Evolutionary conservation across 352 stramenopile genomes (phyloP).

Genomic region (Globisporangium takayamanum): DNA sequence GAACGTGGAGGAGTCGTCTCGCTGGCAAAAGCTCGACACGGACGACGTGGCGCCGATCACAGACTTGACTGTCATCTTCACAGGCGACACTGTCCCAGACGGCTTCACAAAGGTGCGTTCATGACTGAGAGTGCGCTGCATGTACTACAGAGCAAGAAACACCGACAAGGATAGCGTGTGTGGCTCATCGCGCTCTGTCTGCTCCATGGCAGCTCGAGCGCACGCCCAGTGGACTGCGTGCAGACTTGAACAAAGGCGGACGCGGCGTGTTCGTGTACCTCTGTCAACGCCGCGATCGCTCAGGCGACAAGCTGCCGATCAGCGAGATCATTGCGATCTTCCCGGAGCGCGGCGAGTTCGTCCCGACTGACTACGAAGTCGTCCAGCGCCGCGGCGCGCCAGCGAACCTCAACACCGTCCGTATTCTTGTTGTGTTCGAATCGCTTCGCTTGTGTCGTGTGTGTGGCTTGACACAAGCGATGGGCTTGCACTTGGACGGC

Average conservation of each 20-base stretch:
- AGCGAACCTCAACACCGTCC: constrained; percentile 73
- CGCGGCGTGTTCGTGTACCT: constrained; percentile 75
- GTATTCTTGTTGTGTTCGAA: background rate
- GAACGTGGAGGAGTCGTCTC: constrained; percentile 12
- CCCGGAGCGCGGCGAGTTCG: constrained; percentile 66
- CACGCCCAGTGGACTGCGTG: constrained; percentile 61
- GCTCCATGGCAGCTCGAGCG: constrained; percentile 45
- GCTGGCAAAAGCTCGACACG: constrained; percentile 43
- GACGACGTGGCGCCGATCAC: constrained; percentile 48
- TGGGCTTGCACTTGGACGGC: background rate
- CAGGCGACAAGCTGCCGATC: constrained; percentile 50
- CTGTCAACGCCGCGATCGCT: constrained; percentile 49
- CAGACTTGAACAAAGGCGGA: constrained; percentile 79
- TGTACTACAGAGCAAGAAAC: background rate
- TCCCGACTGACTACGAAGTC: constrained; percentile 73
- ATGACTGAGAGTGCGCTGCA: background rate
- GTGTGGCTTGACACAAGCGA: background rate
- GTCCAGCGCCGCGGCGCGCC: constrained; percentile 48
- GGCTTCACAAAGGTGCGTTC: constrained; percentile 60
- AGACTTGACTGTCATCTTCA: constrained; percentile 75
- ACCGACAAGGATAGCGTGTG: background rate
- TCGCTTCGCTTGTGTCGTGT: too few relatives aligned
- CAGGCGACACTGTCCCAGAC: constrained; percentile 57
- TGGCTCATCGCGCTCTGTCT: background rate
- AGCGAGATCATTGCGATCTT: constrained; percentile 75